Base-by-base conservation (phyloP, 192 early-diverging fungal genomes). In the Backusella tuberculispora region DNA sequence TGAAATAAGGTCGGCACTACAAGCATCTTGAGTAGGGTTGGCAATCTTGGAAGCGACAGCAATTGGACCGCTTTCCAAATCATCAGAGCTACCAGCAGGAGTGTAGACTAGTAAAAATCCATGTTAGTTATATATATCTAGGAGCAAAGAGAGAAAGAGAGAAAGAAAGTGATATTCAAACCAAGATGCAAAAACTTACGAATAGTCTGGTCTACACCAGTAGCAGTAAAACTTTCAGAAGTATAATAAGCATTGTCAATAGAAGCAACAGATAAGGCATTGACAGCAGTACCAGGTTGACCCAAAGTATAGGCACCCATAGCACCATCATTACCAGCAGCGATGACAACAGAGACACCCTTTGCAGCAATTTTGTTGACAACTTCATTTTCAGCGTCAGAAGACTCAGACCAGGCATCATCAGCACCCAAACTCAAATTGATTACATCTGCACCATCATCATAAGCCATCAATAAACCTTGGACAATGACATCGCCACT, bases 381-480 rank as follows among this genome's bases (percentile, higher is more conserved):
- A 8, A 92, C 87, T 15, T 85, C 80, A 10, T 88, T 80, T 26
- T 87, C 76, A 42, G 91, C 84, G 29, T 85, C 83, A 38, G 90
- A 29, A 6, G 68, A 29, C 6, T 69, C 91, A 60, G 80, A 80
- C 88, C 85, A 89, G 26, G 83, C 85, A 75, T 80, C 80, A 14
- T 84, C 83, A 8, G 88, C 92, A 74, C 95, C 95, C 72, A 97
- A 79, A 69, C 91, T 93, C 76, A 97, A 83, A 83, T 89, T 94
- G 78, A 98, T 91, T 45, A 98, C 75, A 75, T 98, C 89, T 76
- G 47, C 44, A 37, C 72, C 83, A 50, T 93, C 94, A 0, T 75
- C 78, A 40, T 86, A 84, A 1, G 95, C 96, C 15, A 80, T 79
- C 75, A 90, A 83, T 74, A 98, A 79, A 26, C 90, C 96, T 63